phyloP scores from a whole-genome alignment of 805 yeast species.

The Lipomyces yamanashiensis region DNA sequence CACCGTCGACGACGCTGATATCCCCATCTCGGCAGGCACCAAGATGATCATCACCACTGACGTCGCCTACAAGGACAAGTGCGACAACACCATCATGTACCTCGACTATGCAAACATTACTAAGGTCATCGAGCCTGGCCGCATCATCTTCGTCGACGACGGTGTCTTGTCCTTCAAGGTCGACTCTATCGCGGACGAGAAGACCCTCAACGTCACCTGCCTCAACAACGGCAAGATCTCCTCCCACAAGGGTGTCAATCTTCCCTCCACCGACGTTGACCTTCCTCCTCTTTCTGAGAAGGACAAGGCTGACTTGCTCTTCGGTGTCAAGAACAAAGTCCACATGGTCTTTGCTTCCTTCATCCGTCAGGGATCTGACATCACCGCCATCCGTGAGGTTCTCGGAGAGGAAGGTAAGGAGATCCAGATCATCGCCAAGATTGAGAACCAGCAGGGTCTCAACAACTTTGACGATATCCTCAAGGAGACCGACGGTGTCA shows the following conservation, averaged over 20 bases:
- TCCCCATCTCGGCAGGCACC: conserved; percentile 80
- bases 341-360: conserved; percentile 99
- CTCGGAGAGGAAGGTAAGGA: conserved; percentile 96
- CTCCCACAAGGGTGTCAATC: conserved; percentile 98
- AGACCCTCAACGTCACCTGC: conserved; percentile 83
- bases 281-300: conserved; percentile 97
- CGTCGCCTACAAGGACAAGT: conserved; percentile 69
- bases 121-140: conserved; percentile 86
- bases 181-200: conserved; percentile 74
- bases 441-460: conserved; percentile 99
- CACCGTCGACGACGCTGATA: conserved; percentile 79
- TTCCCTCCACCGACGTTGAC: conserved; percentile 98
- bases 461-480: conserved; percentile 98
- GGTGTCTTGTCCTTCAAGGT: conserved; percentile 97
- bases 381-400: conserved; percentile 86
- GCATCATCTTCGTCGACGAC: conserved; percentile 92
- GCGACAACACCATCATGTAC: conserved; percentile 82
- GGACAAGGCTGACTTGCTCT: conserved; percentile 87
- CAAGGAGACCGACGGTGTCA: conserved; percentile 95
- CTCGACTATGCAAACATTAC: conserved; percentile 96
- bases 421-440: conserved; percentile 95
- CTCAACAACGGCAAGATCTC: conserved; percentile 94
- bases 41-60: conserved; percentile 94
- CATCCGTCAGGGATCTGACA: conserved; percentile 93
- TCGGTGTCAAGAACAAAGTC: conserved; percentile 96